Evolutionary conservation across 768 basidiomycete species (phyloP), one percentile per base, ranked within the genome.

Genomic region (Termitomyces sp.): DNA sequence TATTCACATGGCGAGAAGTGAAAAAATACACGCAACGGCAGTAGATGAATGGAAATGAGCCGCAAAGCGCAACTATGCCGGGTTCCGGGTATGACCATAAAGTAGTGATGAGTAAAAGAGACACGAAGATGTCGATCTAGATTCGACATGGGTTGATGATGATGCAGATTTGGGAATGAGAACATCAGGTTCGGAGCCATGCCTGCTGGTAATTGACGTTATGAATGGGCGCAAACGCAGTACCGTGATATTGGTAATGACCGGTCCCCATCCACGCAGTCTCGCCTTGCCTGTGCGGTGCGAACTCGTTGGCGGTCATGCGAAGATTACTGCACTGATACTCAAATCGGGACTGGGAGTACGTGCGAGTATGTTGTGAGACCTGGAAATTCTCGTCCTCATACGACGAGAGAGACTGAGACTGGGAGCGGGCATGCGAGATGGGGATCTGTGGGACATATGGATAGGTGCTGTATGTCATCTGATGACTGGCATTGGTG

Each of bases 271-370:
- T 65, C 83, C 83, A 84, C 25, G 70, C 71, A 43, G 69, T 60
- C 40, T 76, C 72, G 18, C 68, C 54, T 56, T 75, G 76, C 58
- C 65, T 58, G 41, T 66, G 61, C 43, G 71, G 67, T 13, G 68
- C 64, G 52, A 73, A 69, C 55, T 81, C 78, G 50, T 74, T 72
- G 36, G 74, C 68, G 39, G 71, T 66, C 70, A 77, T 68, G 46
- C 68, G 75, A 44, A 75, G 58, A 54, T 84, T 78, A 57, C 74
- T 74, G 63, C 76, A 76, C 52, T 72, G 68, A 57, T 78, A 81
- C 49, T 84, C 82, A 64, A 78, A 84, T 49, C 72, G 75, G 36
- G 80, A 71, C 63, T 86, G 82, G 38, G 85, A 83, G 59, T 82
- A 83, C 36, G 85, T 82, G 55, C 81, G 83, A 58, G 73, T 63